Percentiles rank a stretch among this genome's conserved stretches.
phyloP scores from a whole-genome alignment of 768 basidiomycete species.

The Suillus cothurnatus region DNA sequence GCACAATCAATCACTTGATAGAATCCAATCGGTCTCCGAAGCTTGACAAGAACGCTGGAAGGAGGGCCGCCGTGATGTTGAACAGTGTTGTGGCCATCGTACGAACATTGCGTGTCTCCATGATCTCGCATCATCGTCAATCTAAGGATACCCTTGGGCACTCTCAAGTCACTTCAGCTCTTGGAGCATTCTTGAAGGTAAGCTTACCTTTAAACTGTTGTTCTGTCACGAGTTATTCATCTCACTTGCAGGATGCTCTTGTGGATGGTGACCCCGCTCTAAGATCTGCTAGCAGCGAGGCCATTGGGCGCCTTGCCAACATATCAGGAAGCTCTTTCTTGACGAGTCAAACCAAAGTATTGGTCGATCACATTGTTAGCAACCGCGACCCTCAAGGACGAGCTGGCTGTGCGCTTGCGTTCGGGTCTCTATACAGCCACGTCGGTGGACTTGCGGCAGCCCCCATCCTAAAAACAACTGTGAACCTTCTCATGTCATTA shows the following conservation, averaged over 20 bases:
- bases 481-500: slow-evolving; percentile 93
- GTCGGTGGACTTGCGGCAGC: slow-evolving; percentile 96
- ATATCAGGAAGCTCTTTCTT: slow-evolving; percentile 84
- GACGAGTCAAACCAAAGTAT: slow-evolving; percentile 81
- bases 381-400: slow-evolving; percentile 92
- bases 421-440: slow-evolving; percentile 88
- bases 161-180: slow-evolving; percentile 55
- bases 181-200: slow-evolving; percentile 82
- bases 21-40: slow-evolving; percentile 73
- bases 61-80: slow-evolving; percentile 80
- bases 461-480: slow-evolving; percentile 91
- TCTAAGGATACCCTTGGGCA: slow-evolving; percentile 69
- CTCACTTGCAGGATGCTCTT: slow-evolving; percentile 61
- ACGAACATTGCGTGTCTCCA: slow-evolving; percentile 63
- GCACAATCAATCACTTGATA: slow-evolving; percentile 57
- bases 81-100: slow-evolving; percentile 80
- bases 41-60: slow-evolving; percentile 83
- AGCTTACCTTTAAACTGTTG: slow-evolving; percentile 16
- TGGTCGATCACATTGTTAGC: slow-evolving; percentile 92
- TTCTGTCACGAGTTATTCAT: slow-evolving; percentile 12
- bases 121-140: slow-evolving; percentile 53
- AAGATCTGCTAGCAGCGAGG: slow-evolving; percentile 81
- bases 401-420: slow-evolving; percentile 91
- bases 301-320: slow-evolving; percentile 84
- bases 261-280: slow-evolving; percentile 79